These are phyloP conservation scores for Mortierella alpina DNA, from an alignment of 192 early-diverging fungal species.

Conservation along the genomic window DNA sequence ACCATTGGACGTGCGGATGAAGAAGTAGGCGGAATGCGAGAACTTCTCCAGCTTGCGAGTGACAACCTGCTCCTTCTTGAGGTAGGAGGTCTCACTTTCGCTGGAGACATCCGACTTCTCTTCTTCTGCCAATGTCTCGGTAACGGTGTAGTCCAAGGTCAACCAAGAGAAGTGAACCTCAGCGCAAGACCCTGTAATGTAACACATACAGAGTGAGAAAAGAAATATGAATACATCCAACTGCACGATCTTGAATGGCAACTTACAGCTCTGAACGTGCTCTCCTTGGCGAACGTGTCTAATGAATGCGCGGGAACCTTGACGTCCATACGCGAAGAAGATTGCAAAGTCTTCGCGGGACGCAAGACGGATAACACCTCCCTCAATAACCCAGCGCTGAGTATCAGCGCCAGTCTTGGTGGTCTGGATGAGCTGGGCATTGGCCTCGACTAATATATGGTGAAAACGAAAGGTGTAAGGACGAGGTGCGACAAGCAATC, in stretches of 20 bases:
- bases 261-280: conserved; percentile 34
- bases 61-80: conserved; percentile 15
- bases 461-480: not conserved
- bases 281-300: conserved; percentile 32
- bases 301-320: conserved; percentile 44
- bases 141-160: conserved; percentile 27
- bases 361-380: conserved; percentile 43
- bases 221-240: not conserved
- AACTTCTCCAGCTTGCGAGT: conserved; percentile 22
- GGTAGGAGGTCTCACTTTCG: conserved; percentile 26
- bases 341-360: conserved; percentile 30
- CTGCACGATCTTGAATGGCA: not conserved
- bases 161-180: conserved; percentile 52
- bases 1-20: conserved; percentile 41
- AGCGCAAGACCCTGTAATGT: conserved; percentile 23
- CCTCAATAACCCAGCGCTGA: conserved; percentile 41
- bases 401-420: conserved; percentile 15
- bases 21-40: conserved; percentile 41
- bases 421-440: conserved; percentile 34
- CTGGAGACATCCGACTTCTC: conserved; percentile 24
- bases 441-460: conserved; percentile 18
- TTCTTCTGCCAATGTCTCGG: conserved; percentile 16
- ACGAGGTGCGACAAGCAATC: not conserved
- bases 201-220: not conserved
- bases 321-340: conserved; percentile 43